Conservation (phyloP, 768 basidiomycete genomes). For the Phlebiopsis gigantea region DNA sequence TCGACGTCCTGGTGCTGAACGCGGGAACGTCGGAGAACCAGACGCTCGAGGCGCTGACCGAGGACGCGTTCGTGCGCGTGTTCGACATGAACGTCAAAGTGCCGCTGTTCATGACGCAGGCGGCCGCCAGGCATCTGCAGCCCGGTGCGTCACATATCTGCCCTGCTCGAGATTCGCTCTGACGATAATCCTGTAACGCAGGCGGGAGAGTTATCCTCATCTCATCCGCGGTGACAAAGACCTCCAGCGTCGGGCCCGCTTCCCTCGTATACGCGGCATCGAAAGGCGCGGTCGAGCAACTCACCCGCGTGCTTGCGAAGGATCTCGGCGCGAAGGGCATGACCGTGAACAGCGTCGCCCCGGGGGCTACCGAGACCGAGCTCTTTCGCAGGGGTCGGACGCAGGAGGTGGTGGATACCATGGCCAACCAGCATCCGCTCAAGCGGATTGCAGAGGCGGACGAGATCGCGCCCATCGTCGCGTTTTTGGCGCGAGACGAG, state of each 20-base stretch:
- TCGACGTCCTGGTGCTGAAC: slow-evolving; percentile 19
- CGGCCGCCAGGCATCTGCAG: slow-evolving; percentile 35
- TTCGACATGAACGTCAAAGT: slow-evolving; percentile 49
- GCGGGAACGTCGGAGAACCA: slow-evolving; percentile 15
- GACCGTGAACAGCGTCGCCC: slow-evolving; percentile 49
- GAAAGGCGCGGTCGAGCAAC: slow-evolving; percentile 52
- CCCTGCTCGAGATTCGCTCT: neutral
- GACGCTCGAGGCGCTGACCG: slow-evolving; percentile 1
- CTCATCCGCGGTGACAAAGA: slow-evolving; percentile 39
- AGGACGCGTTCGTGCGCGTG: slow-evolving; percentile 32
- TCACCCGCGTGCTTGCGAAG: slow-evolving; percentile 50
- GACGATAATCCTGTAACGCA: neutral
- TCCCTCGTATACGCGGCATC: slow-evolving; percentile 44
- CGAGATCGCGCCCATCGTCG: slow-evolving; percentile 44
- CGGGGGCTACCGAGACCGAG: slow-evolving; percentile 43
- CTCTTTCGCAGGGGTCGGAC: slow-evolving; percentile 45
- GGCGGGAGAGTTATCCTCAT: slow-evolving; percentile 53
- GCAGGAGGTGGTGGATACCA: slow-evolving; percentile 35
- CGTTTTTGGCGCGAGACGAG: slow-evolving; percentile 43
- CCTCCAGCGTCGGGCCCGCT: slow-evolving; percentile 37
- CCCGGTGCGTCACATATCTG: slow-evolving; percentile 27
- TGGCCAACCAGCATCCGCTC: slow-evolving; percentile 37
- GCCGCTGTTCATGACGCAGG: slow-evolving; percentile 44
- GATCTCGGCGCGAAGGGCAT: slow-evolving; percentile 43
- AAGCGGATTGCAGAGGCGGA: slow-evolving; percentile 40